A percentile compares a stretch with the other conserved stretches of the same genome.
Conservation (phyloP, 805 yeast species). For the Candida anglica region DNA sequence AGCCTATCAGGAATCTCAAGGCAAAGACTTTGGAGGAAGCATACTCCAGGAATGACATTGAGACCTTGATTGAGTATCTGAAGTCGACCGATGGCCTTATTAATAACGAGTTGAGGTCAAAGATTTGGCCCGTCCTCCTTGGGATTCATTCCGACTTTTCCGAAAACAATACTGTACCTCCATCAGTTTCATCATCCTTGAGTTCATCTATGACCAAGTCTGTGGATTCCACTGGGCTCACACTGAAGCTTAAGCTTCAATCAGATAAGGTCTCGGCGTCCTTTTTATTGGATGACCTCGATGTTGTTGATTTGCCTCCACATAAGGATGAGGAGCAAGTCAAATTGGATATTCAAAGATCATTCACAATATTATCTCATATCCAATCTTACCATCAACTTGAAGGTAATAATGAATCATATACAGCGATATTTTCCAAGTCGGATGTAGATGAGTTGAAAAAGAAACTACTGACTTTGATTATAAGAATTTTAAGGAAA, state of each 20-base stretch:
- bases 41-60: slow-evolving; percentile 19
- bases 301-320: slow-evolving; percentile 27
- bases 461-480: slow-evolving; percentile 36
- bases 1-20: slow-evolving; percentile 34
- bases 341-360: slow-evolving; percentile 68
- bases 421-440: slow-evolving; percentile 28
- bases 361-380: slow-evolving; percentile 47
- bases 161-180: no score
- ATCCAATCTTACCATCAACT: slow-evolving; percentile 13
- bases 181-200: neutral
- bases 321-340: slow-evolving; percentile 82
- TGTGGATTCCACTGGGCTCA: neutral
- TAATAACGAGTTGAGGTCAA: slow-evolving; percentile 32
- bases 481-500: slow-evolving; percentile 53
- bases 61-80: slow-evolving; percentile 28
- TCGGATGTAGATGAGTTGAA: slow-evolving; percentile 33
- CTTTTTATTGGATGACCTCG: slow-evolving; percentile 16
- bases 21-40: slow-evolving; percentile 36
- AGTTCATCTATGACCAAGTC: neutral
- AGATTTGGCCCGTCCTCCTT: slow-evolving; percentile 51
- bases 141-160: slow-evolving; percentile 19
- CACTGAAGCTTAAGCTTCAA: neutral
- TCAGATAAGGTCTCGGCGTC: slow-evolving; percentile 7
- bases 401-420: slow-evolving; percentile 16
- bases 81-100: slow-evolving; percentile 48